These are phyloP conservation scores for Selenicereus undatus DNA, from an alignment of 148 eudicot species.

Conservation along the genomic window DNA sequence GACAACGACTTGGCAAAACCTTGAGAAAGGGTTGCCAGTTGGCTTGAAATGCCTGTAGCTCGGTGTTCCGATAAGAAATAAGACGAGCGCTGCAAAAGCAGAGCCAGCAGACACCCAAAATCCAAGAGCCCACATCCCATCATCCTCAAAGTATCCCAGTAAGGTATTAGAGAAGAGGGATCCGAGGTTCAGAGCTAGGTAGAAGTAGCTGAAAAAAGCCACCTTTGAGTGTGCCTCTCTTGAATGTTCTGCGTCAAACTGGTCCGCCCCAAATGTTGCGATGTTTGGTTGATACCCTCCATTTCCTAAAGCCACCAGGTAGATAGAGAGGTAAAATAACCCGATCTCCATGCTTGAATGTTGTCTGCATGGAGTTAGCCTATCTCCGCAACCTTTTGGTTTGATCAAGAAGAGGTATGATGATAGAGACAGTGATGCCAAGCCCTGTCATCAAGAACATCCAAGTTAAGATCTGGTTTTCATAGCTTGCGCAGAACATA, in stretches of 20 bases:
- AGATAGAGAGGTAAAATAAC: slow-evolving; percentile 69
- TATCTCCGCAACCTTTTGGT: slow-evolving; percentile 72
- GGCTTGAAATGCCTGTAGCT: slow-evolving; percentile 78
- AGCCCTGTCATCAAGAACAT: slow-evolving; percentile 47
- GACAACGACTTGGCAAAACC: slow-evolving; percentile 74
- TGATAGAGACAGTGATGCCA: slow-evolving; percentile 49
- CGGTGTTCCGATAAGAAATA: slow-evolving; percentile 67
- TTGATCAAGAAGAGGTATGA: slow-evolving; percentile 62
- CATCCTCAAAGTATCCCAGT: slow-evolving; percentile 70
- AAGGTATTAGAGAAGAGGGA: slow-evolving; percentile 76
- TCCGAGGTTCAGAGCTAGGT: slow-evolving; percentile 78
- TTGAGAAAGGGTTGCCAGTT: slow-evolving; percentile 70
- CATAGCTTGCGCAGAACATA: not conserved
- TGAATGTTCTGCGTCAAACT: slow-evolving; percentile 69
- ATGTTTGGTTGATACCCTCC: slow-evolving; percentile 94
- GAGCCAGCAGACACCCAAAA: slow-evolving; percentile 78
- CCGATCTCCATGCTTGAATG: slow-evolving; percentile 67
- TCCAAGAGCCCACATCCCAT: slow-evolving; percentile 83
- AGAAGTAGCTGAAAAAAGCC: slow-evolving; percentile 89
- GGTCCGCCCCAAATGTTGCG: slow-evolving; percentile 91
- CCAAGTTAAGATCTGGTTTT: not conserved
- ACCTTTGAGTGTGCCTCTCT: slow-evolving; percentile 68
- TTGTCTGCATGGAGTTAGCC: slow-evolving; percentile 36
- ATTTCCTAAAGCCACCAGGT: slow-evolving; percentile 76
- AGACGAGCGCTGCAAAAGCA: slow-evolving; percentile 61